Conservation (phyloP, 495 filamentous ascomycete genomes). For the Bacidia rubella region DNA sequence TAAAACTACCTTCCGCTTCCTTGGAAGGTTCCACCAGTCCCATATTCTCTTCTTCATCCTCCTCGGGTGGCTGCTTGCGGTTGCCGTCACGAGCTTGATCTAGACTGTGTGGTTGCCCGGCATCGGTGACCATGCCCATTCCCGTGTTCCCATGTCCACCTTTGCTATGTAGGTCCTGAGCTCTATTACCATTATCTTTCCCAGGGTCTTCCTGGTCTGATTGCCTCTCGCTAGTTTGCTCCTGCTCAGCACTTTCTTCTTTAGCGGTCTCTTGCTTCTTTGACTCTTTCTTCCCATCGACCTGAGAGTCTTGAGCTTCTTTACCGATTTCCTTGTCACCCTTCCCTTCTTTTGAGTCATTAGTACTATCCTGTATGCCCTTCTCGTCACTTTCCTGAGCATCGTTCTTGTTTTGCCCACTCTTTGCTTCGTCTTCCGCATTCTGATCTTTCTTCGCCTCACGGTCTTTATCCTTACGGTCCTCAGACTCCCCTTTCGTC, state of each 20-base stretch:
- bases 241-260: not conserved
- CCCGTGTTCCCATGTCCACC: no score
- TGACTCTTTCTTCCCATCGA: not conserved
- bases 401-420: not conserved
- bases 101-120: no score
- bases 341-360: not conserved
- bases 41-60: not conserved
- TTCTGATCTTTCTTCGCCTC: not conserved
- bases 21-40: not conserved
- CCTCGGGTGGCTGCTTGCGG: no score
- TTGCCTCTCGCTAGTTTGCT: not conserved
- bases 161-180: no score
- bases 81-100: no score
- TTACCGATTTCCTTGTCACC: not conserved
- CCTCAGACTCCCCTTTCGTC: not conserved
- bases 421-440: not conserved
- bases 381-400: not conserved
- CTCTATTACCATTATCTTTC: no score
- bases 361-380: not conserved
- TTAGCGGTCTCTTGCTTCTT: not conserved
- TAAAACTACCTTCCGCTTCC: not conserved
- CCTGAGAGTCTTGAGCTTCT: not conserved
- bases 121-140: no score
- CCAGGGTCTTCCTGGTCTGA: not conserved
- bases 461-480: not conserved